A percentile compares a stretch with the other conserved stretches of the same genome.
These are phyloP conservation scores for Allomyces macrogynus DNA, from an alignment of 192 early-diverging fungal genomes.

Conservation along the genomic window DNA sequence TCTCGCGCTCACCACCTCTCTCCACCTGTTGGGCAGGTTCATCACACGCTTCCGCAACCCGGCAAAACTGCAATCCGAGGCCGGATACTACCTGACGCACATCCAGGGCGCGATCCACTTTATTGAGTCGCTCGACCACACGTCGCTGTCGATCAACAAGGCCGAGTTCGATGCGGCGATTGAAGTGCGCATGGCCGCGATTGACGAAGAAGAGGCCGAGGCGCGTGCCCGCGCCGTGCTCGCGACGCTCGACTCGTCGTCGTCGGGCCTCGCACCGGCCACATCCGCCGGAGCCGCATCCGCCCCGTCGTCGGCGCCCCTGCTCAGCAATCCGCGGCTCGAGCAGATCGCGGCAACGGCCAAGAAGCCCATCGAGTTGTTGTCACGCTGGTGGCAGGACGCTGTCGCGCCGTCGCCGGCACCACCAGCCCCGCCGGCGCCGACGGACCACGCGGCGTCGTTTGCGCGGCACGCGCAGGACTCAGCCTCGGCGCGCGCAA, in stretches of 20 bases:
- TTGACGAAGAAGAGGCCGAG: slow-evolving; percentile 1
- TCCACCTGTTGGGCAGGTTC: slow-evolving; percentile 7
- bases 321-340: neutral
- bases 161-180: slow-evolving; percentile 43
- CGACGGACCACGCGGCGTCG: neutral
- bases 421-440: neutral
- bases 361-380: neutral
- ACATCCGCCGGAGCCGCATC: neutral
- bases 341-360: neutral
- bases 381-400: neutral
- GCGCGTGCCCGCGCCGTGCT: neutral
- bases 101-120: slow-evolving; percentile 58
- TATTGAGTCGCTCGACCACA: slow-evolving; percentile 59
- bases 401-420: neutral
- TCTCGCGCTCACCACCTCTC: no score
- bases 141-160: slow-evolving; percentile 48
- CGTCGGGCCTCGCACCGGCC: neutral
- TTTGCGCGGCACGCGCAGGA: neutral
- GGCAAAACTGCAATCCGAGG: slow-evolving; percentile 52
- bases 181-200: slow-evolving; percentile 2
- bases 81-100: slow-evolving; percentile 59
- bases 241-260: neutral
- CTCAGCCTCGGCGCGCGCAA: neutral
- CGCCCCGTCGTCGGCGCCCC: neutral
- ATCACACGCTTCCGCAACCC: slow-evolving; percentile 58